phyloP scores from a whole-genome alignment of 2,329 filamentous ascomycete genomes.

The Colletotrichum spinosum region DNA sequence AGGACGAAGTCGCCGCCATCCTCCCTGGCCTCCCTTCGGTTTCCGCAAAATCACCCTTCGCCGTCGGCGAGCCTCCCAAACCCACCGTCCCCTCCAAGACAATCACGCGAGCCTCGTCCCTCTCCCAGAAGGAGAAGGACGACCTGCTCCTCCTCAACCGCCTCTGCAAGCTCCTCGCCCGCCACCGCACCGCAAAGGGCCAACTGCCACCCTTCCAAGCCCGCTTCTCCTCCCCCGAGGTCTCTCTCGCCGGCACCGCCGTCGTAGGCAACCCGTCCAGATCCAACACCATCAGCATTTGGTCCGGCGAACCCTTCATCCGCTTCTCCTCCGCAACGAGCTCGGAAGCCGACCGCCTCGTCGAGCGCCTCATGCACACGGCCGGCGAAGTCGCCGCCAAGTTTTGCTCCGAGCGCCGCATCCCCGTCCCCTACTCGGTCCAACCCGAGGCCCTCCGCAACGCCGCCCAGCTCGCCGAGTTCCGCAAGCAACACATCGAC shows the following conservation, averaged over 20 bases:
- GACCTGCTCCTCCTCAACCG: constrained; percentile 61
- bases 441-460: constrained; percentile 57
- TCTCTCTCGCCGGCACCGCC: constrained; percentile 53
- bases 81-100: constrained; percentile 48
- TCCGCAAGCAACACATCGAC: constrained; percentile 52
- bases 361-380: constrained; percentile 68
- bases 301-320: constrained; percentile 64
- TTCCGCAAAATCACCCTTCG: constrained; percentile 40
- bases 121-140: constrained; percentile 55
- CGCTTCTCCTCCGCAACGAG: constrained; percentile 49
- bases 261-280: not conserved
- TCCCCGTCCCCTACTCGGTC: constrained; percentile 70
- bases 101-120: constrained; percentile 56
- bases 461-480: constrained; percentile 49
- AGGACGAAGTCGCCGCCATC: constrained; percentile 31
- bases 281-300: constrained; percentile 40
- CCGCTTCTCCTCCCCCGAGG: constrained; percentile 46
- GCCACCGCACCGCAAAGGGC: constrained; percentile 38
- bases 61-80: constrained; percentile 47
- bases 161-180: constrained; percentile 60
- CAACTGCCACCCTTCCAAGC: constrained; percentile 28
- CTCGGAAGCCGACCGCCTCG: constrained; percentile 49
- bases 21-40: constrained; percentile 24
- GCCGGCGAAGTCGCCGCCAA: constrained; percentile 71
- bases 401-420: constrained; percentile 68